phyloP scores from a whole-genome alignment of 257 asterid species.

The Verbascum thapsus region DNA sequence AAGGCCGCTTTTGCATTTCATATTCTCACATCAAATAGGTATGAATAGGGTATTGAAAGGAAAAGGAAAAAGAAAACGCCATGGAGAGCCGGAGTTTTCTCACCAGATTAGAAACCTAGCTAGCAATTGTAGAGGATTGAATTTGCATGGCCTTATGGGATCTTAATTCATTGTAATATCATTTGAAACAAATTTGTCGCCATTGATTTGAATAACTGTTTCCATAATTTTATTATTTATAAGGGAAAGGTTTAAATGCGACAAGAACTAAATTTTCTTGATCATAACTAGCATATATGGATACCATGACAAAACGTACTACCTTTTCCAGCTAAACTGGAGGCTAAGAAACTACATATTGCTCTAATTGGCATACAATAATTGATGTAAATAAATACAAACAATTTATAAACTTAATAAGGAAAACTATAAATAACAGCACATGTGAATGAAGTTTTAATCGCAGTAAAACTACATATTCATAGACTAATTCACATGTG shows the following conservation, averaged over 20 bases:
- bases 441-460: constrained; percentile 12
- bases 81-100: no score
- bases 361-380: neutral
- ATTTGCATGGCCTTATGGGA: no score
- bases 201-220: no score
- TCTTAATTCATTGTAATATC: no score
- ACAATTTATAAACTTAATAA: neutral
- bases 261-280: no score
- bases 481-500: neutral
- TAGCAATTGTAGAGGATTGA: no score
- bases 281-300: no score
- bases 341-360: neutral
- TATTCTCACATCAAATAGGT: neutral
- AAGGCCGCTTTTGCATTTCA: neutral
- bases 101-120: no score
- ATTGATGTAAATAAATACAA: neutral
- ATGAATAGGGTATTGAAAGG: no score
- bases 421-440: no score
- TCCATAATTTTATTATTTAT: no score
- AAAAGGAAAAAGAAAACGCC: no score
- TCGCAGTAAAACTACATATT: neutral
- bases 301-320: neutral
- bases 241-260: neutral
- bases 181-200: neutral
- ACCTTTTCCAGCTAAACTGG: neutral